Evolutionary conservation across 345 rosid species (phyloP), one percentile per base, ranked within the genome.

Genomic region (Aegle marmelos): DNA sequence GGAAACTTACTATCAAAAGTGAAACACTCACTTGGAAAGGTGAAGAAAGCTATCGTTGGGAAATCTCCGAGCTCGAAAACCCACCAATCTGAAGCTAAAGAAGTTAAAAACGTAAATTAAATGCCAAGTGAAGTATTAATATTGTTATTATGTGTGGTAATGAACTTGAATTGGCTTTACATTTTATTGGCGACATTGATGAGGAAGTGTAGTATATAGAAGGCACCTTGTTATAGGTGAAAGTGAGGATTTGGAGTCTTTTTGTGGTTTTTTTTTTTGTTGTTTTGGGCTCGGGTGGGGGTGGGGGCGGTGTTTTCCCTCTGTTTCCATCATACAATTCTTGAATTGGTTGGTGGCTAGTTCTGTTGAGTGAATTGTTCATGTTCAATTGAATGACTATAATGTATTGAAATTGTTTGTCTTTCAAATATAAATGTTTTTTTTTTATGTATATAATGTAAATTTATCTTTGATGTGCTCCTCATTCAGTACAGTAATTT

Each of bases 1-100:
- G 88, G 82, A 63, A 91, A 87, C 84, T 84, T 93, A 34, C 86
- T 93, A 68, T 86, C 93, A 41, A 93, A 89, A 89, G 91, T 93
- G 78, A 93, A 93, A 61, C 94, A 91, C 10, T 88, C 94, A 27
- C 85, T 91, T 75, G 92, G 88, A 34, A 93, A 91, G 89, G 94
- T 89, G 50, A 91, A 90, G 85, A 93, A 93, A 79, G 98, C 98
- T 30, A 85, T 93, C 34, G 82, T 79, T 10, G 95, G 96, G 39
- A 93, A 90, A 83, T 91, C 98, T 70, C 93, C 94, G 61, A 81
- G 86, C 88, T 85, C 98, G 1, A 93, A 91, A 82, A 80, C 91
- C 31, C 73, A 80, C 30, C 45, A 76, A 6, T 66, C 88, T 27
- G 91, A 92, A 54, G 69, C 86, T 9, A 87, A 88, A 80, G 89